phyloP scores from a whole-genome alignment of 306 rosid species.

The Ormosia semicastrata region DNA sequence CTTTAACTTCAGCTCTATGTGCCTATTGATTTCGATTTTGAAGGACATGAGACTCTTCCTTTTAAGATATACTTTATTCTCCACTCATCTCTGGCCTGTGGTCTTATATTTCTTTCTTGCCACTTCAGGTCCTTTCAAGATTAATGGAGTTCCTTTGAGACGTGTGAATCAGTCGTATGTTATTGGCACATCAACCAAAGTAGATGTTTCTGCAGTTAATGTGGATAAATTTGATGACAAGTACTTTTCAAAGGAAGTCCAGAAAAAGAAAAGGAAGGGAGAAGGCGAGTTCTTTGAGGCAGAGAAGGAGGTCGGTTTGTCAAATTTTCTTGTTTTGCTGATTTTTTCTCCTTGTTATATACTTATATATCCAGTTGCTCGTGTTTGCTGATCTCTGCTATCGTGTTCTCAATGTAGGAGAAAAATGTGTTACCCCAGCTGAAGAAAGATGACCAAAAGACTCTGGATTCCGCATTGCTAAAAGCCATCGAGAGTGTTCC shows the following conservation, averaged over 20 bases:
- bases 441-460: constrained; percentile 75
- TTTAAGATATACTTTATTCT: neutral
- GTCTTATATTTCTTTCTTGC: neutral
- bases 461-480: constrained; percentile 55
- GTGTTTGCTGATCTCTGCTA: neutral
- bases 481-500: constrained; percentile 66
- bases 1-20: neutral
- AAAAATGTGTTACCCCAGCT: constrained; percentile 62
- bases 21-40: neutral
- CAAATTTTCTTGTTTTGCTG: neutral
- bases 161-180: constrained; percentile 64
- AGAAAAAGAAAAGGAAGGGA: constrained; percentile 53
- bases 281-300: constrained; percentile 63
- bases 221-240: constrained; percentile 59
- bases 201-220: constrained; percentile 52
- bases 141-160: constrained; percentile 69
- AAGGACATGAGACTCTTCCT: neutral
- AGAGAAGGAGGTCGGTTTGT: constrained; percentile 55
- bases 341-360: neutral
- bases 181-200: constrained; percentile 59
- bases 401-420: constrained; percentile 40
- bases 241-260: constrained; percentile 49
- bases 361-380: neutral
- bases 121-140: constrained; percentile 58
- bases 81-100: neutral